Conservation (phyloP, 345 rosid species). For the Brassica incana region DNA sequence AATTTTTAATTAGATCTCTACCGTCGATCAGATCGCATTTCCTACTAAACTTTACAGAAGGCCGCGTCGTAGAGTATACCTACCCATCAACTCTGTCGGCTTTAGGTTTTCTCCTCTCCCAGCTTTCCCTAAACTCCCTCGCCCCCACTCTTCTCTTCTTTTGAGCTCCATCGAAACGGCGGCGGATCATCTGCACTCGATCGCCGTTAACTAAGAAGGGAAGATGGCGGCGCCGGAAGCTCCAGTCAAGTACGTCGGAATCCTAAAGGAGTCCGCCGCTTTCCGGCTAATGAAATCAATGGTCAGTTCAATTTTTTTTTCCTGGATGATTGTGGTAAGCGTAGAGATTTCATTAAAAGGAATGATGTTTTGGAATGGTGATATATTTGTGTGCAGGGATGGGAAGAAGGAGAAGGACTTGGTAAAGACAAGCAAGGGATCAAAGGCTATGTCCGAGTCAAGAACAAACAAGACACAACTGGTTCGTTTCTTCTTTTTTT, state of each 20-base stretch:
- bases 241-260: conserved; percentile 84
- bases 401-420: conserved; percentile 99
- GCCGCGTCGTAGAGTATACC: conserved; percentile 22
- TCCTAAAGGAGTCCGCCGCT: conserved; percentile 75
- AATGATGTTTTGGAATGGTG: conserved; percentile 3
- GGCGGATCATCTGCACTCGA: conserved; percentile 33
- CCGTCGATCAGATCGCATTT: not conserved
- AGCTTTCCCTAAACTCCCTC: conserved; percentile 18
- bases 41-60: conserved; percentile 3
- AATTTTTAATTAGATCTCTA: not conserved
- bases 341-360: not conserved
- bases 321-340: not conserved
- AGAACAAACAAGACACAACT: conserved; percentile 83
- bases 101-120: conserved; percentile 32
- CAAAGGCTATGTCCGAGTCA: conserved; percentile 79
- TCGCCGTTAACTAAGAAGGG: conserved; percentile 30
- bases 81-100: conserved; percentile 28
- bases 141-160: conserved; percentile 34
- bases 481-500: conserved; percentile 44
- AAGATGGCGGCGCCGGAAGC: conserved; percentile 92
- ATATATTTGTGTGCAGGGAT: conserved; percentile 51
- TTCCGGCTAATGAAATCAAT: conserved; percentile 97
- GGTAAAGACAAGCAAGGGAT: conserved; percentile 99
- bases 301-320: conserved; percentile 39
- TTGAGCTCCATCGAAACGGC: conserved; percentile 39